Evolutionary conservation across 2,329 filamentous ascomycete genomes (phyloP).

Genomic region (Aspergillus brunneoviolaceus): DNA sequence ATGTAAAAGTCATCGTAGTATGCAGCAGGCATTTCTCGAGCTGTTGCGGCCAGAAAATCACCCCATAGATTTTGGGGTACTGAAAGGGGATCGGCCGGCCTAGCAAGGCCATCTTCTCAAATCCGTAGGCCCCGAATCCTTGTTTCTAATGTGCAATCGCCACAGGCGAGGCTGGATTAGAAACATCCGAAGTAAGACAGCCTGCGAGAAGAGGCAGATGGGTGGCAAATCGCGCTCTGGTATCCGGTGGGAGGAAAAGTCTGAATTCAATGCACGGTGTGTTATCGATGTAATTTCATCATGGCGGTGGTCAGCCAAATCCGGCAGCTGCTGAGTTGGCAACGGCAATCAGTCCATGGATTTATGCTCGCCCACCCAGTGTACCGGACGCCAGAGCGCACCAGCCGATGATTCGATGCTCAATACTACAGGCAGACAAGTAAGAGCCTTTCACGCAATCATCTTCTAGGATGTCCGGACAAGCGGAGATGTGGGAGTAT

Average conservation of each 20-base stretch:
- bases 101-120: conserved; percentile 23
- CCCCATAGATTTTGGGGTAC: not conserved
- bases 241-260: conserved; percentile 21
- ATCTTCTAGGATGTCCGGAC: conserved; percentile 15
- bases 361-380: conserved; percentile 21
- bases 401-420: conserved; percentile 25
- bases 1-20: conserved; percentile 5
- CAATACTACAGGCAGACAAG: conserved; percentile 16
- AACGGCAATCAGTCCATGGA: conserved; percentile 29
- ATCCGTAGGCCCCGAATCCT: conserved; percentile 26
- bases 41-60: not conserved
- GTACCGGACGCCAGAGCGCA: conserved; percentile 20
- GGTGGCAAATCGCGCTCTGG: conserved; percentile 32
- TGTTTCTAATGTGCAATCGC: conserved; percentile 25
- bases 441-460: conserved; percentile 12
- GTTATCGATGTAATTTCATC: conserved; percentile 14
- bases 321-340: conserved; percentile 31
- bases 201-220: conserved; percentile 24
- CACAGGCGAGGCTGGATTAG: conserved; percentile 22
- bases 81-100: conserved; percentile 20
- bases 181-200: conserved; percentile 26
- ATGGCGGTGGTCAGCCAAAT: conserved; percentile 23
- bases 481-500: conserved; percentile 17
- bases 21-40: conserved; percentile 7
- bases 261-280: conserved; percentile 18